Base-by-base conservation (phyloP, 805 yeast species). In the Kodamaea jinghongensis region DNA sequence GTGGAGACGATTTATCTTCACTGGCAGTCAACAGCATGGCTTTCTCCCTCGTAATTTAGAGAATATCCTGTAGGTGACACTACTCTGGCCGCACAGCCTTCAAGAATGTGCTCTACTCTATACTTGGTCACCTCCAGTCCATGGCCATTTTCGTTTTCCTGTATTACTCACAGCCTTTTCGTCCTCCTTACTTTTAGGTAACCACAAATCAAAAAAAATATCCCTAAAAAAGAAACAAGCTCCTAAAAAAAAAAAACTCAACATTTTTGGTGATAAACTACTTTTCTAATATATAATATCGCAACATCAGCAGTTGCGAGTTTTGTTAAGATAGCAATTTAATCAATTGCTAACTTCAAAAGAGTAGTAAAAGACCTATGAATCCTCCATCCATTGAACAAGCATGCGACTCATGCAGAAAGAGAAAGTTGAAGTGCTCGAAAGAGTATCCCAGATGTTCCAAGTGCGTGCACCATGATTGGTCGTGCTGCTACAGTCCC, bases 391-490 rank as follows among this genome's bases (percentile, higher is more conserved):
- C 46, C 12, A 73, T 75, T 22, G 81, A 76, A 53, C 82, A 76
- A 54, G 81, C 81, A 7, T 87, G 96, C 60, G 96, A 87, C 59
- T 80, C 90, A 3, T 87, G 96, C 56, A 75, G 96, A 27, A 76
- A 79, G 49, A 71, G 93, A 40, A 87, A 87, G 61, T 70, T 86
- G 44, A 82, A 81, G 55, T 87, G 96, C 56, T 79, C 95, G 22
- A 87, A 86, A 52, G 86, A 81, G 44, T 70, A 63, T 17, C 96
- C 96, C 2, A 76, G 74, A 46, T 87, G 96, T 54, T 66, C 81
- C 32, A 86, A 86, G 53, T 87, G 96, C 64, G 58, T 71, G 6
- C 78, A 75, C 39, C 87, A 85, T 54, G 68, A 71, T 15, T 82
- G 95, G 85, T 74, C 75, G 23, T 87, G 96, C 59, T 63, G 76